These are phyloP conservation scores for Glycine soja DNA, from an alignment of 306 rosid species.

Conservation along the genomic window DNA sequence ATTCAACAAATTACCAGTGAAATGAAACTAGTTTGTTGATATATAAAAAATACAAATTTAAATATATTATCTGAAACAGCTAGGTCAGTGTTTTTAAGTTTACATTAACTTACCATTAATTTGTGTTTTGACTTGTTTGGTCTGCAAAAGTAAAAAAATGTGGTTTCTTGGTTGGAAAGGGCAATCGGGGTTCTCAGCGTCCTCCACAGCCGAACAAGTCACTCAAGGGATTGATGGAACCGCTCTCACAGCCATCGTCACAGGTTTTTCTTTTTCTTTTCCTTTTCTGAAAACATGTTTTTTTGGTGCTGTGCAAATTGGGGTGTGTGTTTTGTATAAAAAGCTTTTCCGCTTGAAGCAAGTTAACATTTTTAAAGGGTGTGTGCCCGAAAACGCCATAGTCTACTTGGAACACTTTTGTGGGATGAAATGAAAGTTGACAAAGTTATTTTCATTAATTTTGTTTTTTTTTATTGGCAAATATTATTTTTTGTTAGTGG, in stretches of 20 bases:
- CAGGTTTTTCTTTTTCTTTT: slow-evolving; percentile 51
- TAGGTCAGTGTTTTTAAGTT: background rate
- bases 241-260: slow-evolving; percentile 75
- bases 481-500: too few relatives aligned
- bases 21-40: too few relatives aligned
- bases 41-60: too few relatives aligned
- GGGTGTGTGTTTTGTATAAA: background rate
- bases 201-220: slow-evolving; percentile 79
- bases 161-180: slow-evolving; percentile 67
- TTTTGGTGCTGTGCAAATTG: slow-evolving; percentile 12
- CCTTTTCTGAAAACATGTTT: background rate
- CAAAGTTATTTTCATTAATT: background rate
- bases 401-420: background rate
- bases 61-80: too few relatives aligned
- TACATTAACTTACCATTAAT: background rate
- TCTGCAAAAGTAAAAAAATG: slow-evolving; percentile 46
- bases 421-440: background rate
- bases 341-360: background rate
- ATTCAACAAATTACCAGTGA: too few relatives aligned
- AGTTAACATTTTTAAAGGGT: background rate
- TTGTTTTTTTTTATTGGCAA: too few relatives aligned
- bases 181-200: slow-evolving; percentile 73
- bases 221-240: slow-evolving; percentile 67
- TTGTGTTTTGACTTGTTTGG: background rate
- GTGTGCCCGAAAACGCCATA: background rate